phyloP scores from a whole-genome alignment of 257 asterid genomes.

The Orobanche coerulescens region DNA sequence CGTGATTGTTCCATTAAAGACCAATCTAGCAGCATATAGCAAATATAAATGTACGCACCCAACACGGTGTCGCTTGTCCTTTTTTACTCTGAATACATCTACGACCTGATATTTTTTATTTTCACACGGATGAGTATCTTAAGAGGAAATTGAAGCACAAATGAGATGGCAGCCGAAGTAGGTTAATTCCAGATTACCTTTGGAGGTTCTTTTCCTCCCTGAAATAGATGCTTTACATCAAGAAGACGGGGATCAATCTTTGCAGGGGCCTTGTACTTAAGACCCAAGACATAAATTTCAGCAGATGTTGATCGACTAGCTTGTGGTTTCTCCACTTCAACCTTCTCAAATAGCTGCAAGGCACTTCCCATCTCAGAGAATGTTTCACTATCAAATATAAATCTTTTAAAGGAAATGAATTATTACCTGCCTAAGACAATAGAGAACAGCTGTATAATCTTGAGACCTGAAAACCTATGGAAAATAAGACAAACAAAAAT shows the following conservation, averaged over 20 bases:
- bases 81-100: slow-evolving; percentile 68
- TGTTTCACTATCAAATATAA: not conserved
- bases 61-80: slow-evolving; percentile 84
- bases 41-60: slow-evolving; percentile 40
- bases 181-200: slow-evolving; percentile 42
- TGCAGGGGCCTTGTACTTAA: slow-evolving; percentile 83
- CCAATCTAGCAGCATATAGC: not conserved
- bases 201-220: slow-evolving; percentile 72
- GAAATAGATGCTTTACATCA: slow-evolving; percentile 79
- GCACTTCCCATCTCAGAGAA: slow-evolving; percentile 19
- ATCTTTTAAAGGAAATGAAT: not conserved
- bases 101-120: slow-evolving; percentile 40
- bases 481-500: not conserved
- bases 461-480: slow-evolving; percentile 91
- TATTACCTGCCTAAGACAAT: slow-evolving; percentile 84
- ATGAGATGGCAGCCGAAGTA: not conserved
- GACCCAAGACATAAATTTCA: slow-evolving; percentile 70
- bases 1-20: no score
- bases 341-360: slow-evolving; percentile 83
- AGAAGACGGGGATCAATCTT: slow-evolving; percentile 97
- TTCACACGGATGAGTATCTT: slow-evolving; percentile 13
- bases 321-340: slow-evolving; percentile 87
- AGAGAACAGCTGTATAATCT: slow-evolving; percentile 79
- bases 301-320: slow-evolving; percentile 92
- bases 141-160: slow-evolving; percentile 1